Evolutionary conservation across 345 rosid genomes (phyloP).

Genomic region (Eutrema japonicum): DNA sequence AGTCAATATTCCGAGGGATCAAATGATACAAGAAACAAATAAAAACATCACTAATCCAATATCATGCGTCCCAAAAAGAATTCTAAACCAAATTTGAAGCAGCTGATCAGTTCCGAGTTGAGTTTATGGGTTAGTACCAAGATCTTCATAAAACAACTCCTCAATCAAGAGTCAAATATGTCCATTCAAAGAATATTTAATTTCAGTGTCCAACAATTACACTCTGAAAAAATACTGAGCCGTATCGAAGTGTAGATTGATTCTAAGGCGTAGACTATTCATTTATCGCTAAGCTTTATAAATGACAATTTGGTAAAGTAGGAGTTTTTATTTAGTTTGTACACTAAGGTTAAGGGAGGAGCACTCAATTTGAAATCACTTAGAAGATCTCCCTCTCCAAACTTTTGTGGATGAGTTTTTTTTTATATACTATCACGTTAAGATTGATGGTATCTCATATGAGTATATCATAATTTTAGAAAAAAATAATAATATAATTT

Average conservation of each 20-base stretch:
- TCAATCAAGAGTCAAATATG: conserved; percentile 16
- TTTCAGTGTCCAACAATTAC: not conserved
- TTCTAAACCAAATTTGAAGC: conserved; percentile 1
- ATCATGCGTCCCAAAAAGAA: conserved; percentile 22
- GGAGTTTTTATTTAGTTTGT: too few species aligned
- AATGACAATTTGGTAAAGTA: not conserved
- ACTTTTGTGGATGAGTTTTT: too few species aligned
- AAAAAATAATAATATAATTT: too few species aligned
- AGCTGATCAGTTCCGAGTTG: conserved; percentile 9
- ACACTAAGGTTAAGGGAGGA: too few species aligned
- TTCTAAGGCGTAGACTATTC: not conserved
- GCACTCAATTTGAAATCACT: too few species aligned
- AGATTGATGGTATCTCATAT: too few species aligned
- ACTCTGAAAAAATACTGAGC: not conserved
- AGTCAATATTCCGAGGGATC: conserved; percentile 27
- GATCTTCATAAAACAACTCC: conserved; percentile 3
- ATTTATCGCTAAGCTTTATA: not conserved
- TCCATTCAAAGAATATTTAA: not conserved
- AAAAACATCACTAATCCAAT: too few species aligned
- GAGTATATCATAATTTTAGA: too few species aligned
- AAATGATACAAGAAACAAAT: not conserved
- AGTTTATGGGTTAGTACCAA: conserved; percentile 20
- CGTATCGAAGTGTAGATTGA: too few species aligned
- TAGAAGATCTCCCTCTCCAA: too few species aligned
- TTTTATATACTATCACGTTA: too few species aligned